Conservation (phyloP, 352 stramenopile genomes). For the Phytophthora podocarpi region DNA sequence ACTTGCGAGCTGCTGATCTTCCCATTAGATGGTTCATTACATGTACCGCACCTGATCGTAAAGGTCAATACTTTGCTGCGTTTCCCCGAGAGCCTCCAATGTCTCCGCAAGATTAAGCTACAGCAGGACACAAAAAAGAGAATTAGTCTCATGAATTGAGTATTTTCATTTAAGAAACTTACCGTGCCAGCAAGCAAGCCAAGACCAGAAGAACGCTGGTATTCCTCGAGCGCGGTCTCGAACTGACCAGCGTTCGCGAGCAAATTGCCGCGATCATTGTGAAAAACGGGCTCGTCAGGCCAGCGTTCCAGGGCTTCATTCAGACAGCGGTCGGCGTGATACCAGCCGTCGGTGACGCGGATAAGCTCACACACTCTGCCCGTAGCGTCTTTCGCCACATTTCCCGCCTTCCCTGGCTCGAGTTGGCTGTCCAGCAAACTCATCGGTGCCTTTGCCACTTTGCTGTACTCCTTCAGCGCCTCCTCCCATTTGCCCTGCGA, state of each 20-base stretch:
- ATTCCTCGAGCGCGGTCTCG: slow-evolving; percentile 62
- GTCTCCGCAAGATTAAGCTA: slow-evolving; percentile 63
- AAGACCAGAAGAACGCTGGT: slow-evolving; percentile 46
- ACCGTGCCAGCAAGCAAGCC: slow-evolving; percentile 59
- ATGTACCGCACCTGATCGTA: slow-evolving; percentile 60
- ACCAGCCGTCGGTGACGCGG: slow-evolving; percentile 50
- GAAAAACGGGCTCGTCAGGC: slow-evolving; percentile 58
- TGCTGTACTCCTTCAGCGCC: slow-evolving; percentile 57
- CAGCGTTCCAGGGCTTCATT: slow-evolving; percentile 52
- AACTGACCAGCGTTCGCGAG: slow-evolving; percentile 57
- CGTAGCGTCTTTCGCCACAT: slow-evolving; percentile 41
- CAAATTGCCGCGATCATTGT: slow-evolving; percentile 66
- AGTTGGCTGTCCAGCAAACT: slow-evolving; percentile 17
- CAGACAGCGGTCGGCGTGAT: slow-evolving; percentile 59
- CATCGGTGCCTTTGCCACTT: slow-evolving; percentile 35
- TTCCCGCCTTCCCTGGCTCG: slow-evolving; percentile 23
- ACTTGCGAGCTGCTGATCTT: background rate
- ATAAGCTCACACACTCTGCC: slow-evolving; percentile 61
- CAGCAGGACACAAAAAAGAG: background rate
- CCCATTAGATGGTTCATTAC: background rate
- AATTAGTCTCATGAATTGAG: background rate
- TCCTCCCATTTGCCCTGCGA: slow-evolving; percentile 57
- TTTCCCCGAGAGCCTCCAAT: slow-evolving; percentile 65
- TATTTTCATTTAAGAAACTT: background rate
- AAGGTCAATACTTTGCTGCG: slow-evolving; percentile 50